Conservation (phyloP, 2,329 filamentous ascomycete genomes). For the Aotearoamyces nothofagi region DNA sequence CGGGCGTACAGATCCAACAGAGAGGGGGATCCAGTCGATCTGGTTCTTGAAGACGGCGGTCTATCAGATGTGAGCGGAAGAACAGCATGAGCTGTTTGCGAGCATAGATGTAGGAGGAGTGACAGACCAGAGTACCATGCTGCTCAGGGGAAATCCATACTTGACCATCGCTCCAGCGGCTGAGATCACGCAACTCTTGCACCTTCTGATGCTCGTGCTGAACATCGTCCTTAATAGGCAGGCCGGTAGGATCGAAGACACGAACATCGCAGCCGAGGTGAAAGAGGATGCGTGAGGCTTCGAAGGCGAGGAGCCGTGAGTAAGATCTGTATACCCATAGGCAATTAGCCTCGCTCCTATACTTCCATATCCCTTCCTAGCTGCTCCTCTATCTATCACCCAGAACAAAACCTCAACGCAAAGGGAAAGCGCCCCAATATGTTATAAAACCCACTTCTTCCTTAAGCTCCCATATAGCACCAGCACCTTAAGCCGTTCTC, state of each 20-base stretch:
- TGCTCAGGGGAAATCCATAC: conserved; percentile 52
- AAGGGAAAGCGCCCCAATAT: too few species aligned
- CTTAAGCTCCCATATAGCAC: conserved; percentile 19
- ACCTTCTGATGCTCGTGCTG: conserved; percentile 43
- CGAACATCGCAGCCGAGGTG: conserved; percentile 52
- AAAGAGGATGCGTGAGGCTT: conserved; percentile 43
- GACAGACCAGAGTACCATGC: conserved; percentile 42
- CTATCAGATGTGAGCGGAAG: too few species aligned
- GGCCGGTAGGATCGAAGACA: conserved; percentile 38
- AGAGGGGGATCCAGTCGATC: conserved; percentile 55
- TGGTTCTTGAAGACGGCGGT: conserved; percentile 56
- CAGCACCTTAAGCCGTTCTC: conserved; percentile 33
- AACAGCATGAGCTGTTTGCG: too few species aligned
- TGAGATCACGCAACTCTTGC: conserved; percentile 44
- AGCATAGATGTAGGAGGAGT: conserved; percentile 3
- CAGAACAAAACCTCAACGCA: too few species aligned
- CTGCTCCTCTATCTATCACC: too few species aligned
- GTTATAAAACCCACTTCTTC: not conserved
- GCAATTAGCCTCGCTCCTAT: not conserved
- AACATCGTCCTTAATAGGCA: conserved; percentile 48
- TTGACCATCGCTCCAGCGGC: conserved; percentile 50
- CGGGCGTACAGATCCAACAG: conserved; percentile 43
- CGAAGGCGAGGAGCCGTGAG: conserved; percentile 41
- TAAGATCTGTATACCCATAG: conserved; percentile 33
- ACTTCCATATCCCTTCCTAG: too few species aligned